Conservation (phyloP, 2,329 filamentous ascomycete species). For the Diaporthe caulivora region DNA sequence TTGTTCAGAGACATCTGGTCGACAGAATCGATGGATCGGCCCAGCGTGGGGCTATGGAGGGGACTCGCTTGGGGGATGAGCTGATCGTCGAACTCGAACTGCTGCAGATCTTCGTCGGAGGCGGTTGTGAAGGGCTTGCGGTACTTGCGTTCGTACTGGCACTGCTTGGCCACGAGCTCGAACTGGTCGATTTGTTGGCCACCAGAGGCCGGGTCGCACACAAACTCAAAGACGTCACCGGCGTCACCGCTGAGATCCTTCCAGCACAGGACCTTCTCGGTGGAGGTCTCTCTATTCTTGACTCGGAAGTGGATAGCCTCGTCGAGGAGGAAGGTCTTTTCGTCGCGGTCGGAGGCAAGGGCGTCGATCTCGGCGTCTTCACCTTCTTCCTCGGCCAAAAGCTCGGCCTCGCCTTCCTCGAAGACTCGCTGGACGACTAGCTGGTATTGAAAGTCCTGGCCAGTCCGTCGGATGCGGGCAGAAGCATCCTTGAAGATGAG, state of each 20-base stretch:
- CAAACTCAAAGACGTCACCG: conserved; percentile 97
- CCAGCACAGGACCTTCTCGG: conserved; percentile 90
- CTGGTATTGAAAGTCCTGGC: conserved; percentile 96
- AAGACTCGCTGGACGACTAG: conserved; percentile 96
- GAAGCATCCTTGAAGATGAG: conserved; percentile 98
- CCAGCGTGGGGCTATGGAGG: conserved; percentile 68
- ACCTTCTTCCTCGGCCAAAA: conserved; percentile 88
- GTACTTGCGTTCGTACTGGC: conserved; percentile 98
- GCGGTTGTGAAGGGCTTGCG: conserved; percentile 83
- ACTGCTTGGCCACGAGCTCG: conserved; percentile 85
- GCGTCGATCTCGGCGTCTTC: conserved; percentile 83
- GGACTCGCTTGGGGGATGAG: conserved; percentile 75
- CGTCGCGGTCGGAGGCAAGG: conserved; percentile 87
- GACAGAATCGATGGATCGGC: conserved; percentile 67
- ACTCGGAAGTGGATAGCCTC: conserved; percentile 89
- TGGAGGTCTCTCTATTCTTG: conserved; percentile 80
- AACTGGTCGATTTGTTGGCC: conserved; percentile 82
- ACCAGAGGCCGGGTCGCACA: conserved; percentile 83
- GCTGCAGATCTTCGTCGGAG: conserved; percentile 81
- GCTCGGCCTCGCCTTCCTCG: conserved; percentile 96
- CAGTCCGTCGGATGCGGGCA: conserved; percentile 90
- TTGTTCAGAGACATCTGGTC: conserved; percentile 68
- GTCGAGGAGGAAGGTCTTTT: conserved; percentile 97
- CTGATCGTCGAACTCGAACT: conserved; percentile 83
- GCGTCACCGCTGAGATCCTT: conserved; percentile 92